These are phyloP conservation scores for Austroboletus eburneus DNA, from an alignment of 768 basidiomycete genomes.

Conservation along the genomic window DNA sequence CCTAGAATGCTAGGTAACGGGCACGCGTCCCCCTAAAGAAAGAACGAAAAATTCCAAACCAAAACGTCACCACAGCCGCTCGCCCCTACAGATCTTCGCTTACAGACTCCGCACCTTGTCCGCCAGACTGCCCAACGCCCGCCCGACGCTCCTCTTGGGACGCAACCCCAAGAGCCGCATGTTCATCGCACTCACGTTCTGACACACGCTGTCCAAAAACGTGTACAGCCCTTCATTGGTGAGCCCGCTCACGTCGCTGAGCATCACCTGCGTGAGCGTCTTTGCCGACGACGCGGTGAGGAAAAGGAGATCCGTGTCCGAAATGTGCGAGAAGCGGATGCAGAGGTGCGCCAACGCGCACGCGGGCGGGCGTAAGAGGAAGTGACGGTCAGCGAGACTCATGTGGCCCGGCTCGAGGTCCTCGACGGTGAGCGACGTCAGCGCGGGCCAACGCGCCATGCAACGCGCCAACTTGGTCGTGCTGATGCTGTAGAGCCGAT, in stretches of 20 bases:
- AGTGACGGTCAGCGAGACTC: neutral
- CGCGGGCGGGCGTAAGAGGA: neutral
- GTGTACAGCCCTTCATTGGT: neutral
- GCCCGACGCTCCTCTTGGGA: neutral
- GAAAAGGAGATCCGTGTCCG: slow-evolving; percentile 1
- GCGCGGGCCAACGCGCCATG: neutral
- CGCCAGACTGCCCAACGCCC: neutral
- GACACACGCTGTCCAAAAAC: neutral
- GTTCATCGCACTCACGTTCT: neutral
- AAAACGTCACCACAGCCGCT: no score
- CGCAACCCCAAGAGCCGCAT: neutral
- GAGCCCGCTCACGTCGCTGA: neutral
- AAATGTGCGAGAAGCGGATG: neutral
- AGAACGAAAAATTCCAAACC: no score
- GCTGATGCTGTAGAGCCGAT: neutral
- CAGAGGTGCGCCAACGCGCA: slow-evolving; percentile 2
- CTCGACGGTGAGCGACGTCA: slow-evolving; percentile 1
- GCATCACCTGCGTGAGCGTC: slow-evolving; percentile 1
- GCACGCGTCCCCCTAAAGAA: no score
- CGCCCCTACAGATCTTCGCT: neutral
- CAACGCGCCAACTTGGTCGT: neutral
- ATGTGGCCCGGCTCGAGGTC: neutral
- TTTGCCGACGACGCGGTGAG: slow-evolving; percentile 1
- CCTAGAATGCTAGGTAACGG: no score
- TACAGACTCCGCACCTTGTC: neutral